A percentile compares a stretch with the other conserved stretches of the same genome.
These are phyloP conservation scores for Diutina mesorugosa DNA, from an alignment of 1,139 yeast species.

Conservation along the genomic window DNA sequence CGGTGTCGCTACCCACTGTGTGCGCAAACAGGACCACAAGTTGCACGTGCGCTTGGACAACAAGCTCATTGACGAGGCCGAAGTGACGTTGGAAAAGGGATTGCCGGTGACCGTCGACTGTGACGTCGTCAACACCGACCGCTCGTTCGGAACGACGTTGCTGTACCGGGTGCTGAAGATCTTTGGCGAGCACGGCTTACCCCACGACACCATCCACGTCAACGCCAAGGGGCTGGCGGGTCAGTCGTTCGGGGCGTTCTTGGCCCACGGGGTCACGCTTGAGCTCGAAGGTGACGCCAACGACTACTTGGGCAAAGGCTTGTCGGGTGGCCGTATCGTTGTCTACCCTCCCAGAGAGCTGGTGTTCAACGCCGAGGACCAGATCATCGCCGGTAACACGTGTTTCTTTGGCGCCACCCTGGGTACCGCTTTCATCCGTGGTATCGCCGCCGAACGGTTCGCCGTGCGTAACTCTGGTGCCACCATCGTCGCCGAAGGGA, in stretches of 20 bases:
- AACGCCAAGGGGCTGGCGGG: conserved; percentile 91
- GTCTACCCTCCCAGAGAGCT: conserved; percentile 86
- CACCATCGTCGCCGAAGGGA: conserved; percentile 90
- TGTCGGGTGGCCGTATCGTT: conserved; percentile 88
- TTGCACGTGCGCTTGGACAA: conserved; percentile 88
- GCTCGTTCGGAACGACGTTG: conserved; percentile 89
- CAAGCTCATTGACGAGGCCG: conserved; percentile 92
- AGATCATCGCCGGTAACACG: conserved; percentile 92
- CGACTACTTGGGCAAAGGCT: conserved; percentile 95
- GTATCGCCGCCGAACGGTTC: conserved; percentile 97
- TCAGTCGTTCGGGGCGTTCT: conserved; percentile 96
- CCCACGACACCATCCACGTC: conserved; percentile 92
- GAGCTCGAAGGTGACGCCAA: conserved; percentile 96
- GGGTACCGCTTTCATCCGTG: conserved; percentile 87
- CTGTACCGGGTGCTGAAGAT: conserved; percentile 88
- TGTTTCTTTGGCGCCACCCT: conserved; percentile 97
- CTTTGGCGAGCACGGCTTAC: conserved; percentile 88
- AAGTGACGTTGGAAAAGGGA: conserved; percentile 84
- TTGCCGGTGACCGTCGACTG: conserved; percentile 91
- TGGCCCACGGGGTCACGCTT: conserved; percentile 91
- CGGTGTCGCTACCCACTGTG: conserved; percentile 92
- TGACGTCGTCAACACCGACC: conserved; percentile 87
- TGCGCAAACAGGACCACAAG: conserved; percentile 89
- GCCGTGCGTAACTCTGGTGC: conserved; percentile 99
- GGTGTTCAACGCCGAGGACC: conserved; percentile 85